Conservation (phyloP, 257 asterid genomes). For the Fraxinus cuspidata region DNA sequence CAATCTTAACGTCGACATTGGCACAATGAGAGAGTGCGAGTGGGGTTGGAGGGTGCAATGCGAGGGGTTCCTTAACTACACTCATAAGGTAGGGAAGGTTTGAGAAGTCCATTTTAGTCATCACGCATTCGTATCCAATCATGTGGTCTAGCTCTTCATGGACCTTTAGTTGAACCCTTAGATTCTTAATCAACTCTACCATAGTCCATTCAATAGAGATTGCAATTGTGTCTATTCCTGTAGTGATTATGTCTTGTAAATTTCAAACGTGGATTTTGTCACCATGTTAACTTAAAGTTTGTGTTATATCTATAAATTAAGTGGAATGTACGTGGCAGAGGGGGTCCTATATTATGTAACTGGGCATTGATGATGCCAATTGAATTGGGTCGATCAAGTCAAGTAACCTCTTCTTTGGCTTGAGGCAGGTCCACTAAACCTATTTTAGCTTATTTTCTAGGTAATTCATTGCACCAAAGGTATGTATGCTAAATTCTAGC, state of each 20-base stretch:
- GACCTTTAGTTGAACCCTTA: slow-evolving; percentile 61
- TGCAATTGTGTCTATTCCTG: slow-evolving; percentile 76
- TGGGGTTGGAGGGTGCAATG: slow-evolving; percentile 81
- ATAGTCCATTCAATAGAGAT: slow-evolving; percentile 86
- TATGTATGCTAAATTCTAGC: no score
- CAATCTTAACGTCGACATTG: slow-evolving; percentile 54
- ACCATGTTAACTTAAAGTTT: no score
- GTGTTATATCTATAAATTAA: no score
- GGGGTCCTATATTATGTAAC: no score
- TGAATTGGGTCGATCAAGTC: no score
- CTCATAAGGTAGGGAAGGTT: slow-evolving; percentile 62
- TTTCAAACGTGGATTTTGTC: neutral
- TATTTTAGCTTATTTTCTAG: no score
- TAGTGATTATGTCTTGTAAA: slow-evolving; percentile 72
- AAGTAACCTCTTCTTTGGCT: no score
- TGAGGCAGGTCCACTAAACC: no score
- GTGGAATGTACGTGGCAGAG: no score
- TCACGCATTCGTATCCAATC: slow-evolving; percentile 47
- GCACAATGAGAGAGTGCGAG: slow-evolving; percentile 74
- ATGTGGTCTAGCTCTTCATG: slow-evolving; percentile 74
- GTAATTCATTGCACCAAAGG: no score
- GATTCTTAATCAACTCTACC: slow-evolving; percentile 80
- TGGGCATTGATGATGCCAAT: no score
- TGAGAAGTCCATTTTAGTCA: slow-evolving; percentile 65
- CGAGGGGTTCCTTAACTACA: slow-evolving; percentile 63